Evolutionary conservation across 1,284 basidiomycete genomes (phyloP).

Genomic region (Naganishia albida): DNA sequence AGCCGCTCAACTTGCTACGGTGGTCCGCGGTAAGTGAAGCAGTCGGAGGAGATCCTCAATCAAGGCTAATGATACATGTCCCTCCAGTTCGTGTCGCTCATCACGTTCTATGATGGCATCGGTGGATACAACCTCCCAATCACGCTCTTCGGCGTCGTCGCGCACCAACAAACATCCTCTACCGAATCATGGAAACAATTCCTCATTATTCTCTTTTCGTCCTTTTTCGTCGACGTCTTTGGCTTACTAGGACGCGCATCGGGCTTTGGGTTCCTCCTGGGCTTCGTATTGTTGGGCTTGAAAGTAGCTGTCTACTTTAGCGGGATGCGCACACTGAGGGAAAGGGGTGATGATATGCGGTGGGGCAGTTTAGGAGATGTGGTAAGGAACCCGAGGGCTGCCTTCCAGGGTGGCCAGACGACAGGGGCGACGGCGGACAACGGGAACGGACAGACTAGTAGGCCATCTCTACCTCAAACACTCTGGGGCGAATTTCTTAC

Average conservation of each 20-base stretch:
- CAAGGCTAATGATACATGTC: not conserved
- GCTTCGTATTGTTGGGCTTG: conserved; percentile 42
- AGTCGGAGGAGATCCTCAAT: too few species aligned
- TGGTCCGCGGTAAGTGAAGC: conserved; percentile 15
- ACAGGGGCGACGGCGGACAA: conserved; percentile 15
- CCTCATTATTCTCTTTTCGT: conserved; percentile 29
- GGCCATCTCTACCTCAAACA: not conserved
- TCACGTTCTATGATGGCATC: conserved; percentile 26
- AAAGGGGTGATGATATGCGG: conserved; percentile 29
- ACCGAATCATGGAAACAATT: conserved; percentile 26
- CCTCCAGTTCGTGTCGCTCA: conserved; percentile 15
- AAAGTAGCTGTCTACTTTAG: conserved; percentile 57
- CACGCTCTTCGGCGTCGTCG: conserved; percentile 30
- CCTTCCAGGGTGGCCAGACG: conserved; percentile 12
- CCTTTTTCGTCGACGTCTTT: conserved; percentile 31
- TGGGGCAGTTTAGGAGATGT: conserved; percentile 23
- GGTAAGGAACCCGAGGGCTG: conserved; percentile 24
- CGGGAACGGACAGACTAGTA: conserved; percentile 30
- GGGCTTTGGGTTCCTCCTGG: conserved; percentile 50
- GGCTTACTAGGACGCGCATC: conserved; percentile 7
- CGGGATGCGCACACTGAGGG: conserved; percentile 33
- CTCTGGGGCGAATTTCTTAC: not conserved
- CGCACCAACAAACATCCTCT: conserved; percentile 27
- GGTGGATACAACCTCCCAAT: conserved; percentile 32
- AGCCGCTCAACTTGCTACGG: conserved; percentile 15